Percentiles rank a stretch among this genome's conserved stretches.
Evolutionary conservation across 176 grass and related monocot genomes (phyloP).

Genomic region (Avena eriantha): DNA sequence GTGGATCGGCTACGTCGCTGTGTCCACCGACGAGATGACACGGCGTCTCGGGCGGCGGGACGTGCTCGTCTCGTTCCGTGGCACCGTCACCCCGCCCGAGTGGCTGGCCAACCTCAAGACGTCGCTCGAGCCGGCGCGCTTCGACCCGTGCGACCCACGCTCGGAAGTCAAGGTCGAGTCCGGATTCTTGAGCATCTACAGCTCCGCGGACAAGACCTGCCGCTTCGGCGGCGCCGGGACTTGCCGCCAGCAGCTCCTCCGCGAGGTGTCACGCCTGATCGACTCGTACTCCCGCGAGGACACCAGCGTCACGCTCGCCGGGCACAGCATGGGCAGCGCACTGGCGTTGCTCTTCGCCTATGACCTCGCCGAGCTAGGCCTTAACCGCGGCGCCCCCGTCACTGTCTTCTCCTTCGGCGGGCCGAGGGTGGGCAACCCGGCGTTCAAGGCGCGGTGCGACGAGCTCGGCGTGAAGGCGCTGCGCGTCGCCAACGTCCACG

Average conservation of each 20-base stretch:
- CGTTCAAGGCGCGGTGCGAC: slow-evolving; percentile 75
- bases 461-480: slow-evolving; percentile 81
- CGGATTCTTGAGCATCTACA: slow-evolving; percentile 83
- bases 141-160: slow-evolving; percentile 60
- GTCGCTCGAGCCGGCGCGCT: slow-evolving; percentile 61
- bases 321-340: slow-evolving; percentile 89
- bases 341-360: slow-evolving; percentile 73
- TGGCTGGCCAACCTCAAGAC: slow-evolving; percentile 86
- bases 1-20: slow-evolving; percentile 76
- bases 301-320: slow-evolving; percentile 69
- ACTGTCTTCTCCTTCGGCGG: slow-evolving; percentile 90
- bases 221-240: slow-evolving; percentile 64
- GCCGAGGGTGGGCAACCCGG: slow-evolving; percentile 71
- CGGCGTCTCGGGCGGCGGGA: slow-evolving; percentile 63
- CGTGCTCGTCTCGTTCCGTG: slow-evolving; percentile 72
- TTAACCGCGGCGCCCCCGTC: slow-evolving; percentile 56
- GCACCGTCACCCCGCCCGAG: slow-evolving; percentile 70
- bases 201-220: slow-evolving; percentile 66
- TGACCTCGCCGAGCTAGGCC: slow-evolving; percentile 69
- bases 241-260: slow-evolving; percentile 83
- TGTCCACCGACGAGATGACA: slow-evolving; percentile 62
- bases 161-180: slow-evolving; percentile 80
- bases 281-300: not conserved
- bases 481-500: slow-evolving; percentile 64
- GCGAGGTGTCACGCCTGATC: slow-evolving; percentile 61